Base-by-base conservation (phyloP, 352 stramenopile genomes). In the Thraustochytrium striatum region DNA sequence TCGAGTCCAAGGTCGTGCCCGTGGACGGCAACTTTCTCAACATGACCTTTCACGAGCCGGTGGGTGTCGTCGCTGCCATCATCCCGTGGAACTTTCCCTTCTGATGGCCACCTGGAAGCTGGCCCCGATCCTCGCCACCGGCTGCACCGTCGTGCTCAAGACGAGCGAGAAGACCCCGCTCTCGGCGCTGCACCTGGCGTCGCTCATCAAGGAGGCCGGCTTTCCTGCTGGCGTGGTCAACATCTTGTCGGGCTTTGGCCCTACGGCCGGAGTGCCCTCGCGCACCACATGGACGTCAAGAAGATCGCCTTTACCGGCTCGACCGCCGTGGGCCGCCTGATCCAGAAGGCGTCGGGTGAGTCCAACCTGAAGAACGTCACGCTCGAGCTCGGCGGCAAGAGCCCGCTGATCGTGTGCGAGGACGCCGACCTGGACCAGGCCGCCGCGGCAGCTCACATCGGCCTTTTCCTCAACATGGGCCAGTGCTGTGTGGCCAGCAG, bases 301-400 rank as follows among this genome's bases (percentile, higher is more conserved):
- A 90, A 89, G 84, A 59, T 90, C 61, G 82, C 83, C 21, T 90
- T 90, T 65, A 90, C 86, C 2, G 88, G 88, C 19, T 87, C 78
- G 0, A 86, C 87, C 21, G 43, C 80, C 11, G 87, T 86, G 8
- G 88, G 85, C 39, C 61, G 86, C 52, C 55, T 97, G 47, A 87
- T 98, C 16, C 88, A 91, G 0, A 81, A 86, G 38, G 90, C 90
- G 0, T 92, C 92, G 0, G 93, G 93, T 0, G 91, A 96, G 85
- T 59, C 28, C 28, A 91, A 92, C 47, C 82, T 98, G 11, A 98
- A 94, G 50, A 93, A 93, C 1, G 89, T 89, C 8, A 85, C 96
- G 16, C 83, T 98, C 1, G 95, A 98, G 83, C 87, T 98, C 5
- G 94, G 95, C 44, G 95, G 95, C 58, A 96, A 97, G 82, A 89